phyloP scores from a whole-genome alignment of 495 filamentous ascomycete genomes.

The Penicillium odoratum region DNA sequence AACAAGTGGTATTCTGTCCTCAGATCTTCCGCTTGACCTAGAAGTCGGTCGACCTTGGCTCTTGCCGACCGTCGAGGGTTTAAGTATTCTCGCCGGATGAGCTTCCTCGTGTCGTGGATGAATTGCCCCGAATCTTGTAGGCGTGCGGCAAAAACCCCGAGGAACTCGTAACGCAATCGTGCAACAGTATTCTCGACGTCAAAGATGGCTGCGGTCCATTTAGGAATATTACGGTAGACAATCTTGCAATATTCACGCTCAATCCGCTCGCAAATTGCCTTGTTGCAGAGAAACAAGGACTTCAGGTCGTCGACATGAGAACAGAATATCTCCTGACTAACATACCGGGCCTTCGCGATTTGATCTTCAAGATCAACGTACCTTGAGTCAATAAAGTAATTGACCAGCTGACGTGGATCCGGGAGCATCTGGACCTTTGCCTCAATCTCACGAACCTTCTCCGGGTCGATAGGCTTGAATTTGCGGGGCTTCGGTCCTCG shows the following conservation, averaged over 20 bases:
- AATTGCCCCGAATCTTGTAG: slow-evolving; percentile 1
- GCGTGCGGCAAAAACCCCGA: too few species aligned
- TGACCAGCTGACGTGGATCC: neutral
- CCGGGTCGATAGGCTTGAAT: slow-evolving; percentile 5
- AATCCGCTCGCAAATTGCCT: neutral
- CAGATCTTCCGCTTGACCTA: neutral
- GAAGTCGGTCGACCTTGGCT: slow-evolving; percentile 14
- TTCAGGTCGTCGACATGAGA: neutral
- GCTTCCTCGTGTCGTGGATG: neutral
- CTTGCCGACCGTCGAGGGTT: slow-evolving; percentile 24
- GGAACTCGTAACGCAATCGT: neutral
- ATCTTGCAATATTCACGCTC: slow-evolving; percentile 23
- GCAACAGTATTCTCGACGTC: neutral
- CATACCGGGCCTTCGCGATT: neutral
- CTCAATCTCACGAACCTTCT: slow-evolving; percentile 7
- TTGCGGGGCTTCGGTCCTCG: slow-evolving; percentile 8
- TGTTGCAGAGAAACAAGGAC: slow-evolving; percentile 1
- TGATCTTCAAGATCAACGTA: slow-evolving; percentile 5
- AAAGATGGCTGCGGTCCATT: slow-evolving; percentile 1
- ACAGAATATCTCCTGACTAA: neutral
- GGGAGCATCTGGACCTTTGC: neutral
- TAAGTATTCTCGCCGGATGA: slow-evolving; percentile 15
- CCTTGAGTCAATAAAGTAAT: slow-evolving; percentile 9
- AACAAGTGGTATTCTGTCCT: slow-evolving; percentile 2
- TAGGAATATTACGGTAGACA: slow-evolving; percentile 8